phyloP scores from a whole-genome alignment of 345 rosid species.

The Jatropha curcas region DNA sequence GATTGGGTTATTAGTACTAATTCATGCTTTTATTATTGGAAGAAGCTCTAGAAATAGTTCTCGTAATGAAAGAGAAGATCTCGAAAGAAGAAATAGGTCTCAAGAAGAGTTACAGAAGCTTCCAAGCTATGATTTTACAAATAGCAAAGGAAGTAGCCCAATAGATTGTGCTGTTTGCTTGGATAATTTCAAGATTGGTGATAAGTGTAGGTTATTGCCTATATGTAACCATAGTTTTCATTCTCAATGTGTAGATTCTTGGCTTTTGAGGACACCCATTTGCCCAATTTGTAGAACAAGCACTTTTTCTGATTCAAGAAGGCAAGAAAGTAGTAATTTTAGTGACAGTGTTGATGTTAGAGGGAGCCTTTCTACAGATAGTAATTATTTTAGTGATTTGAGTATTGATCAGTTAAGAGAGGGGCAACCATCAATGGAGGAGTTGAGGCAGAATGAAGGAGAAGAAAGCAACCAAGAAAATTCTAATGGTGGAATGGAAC shows the following conservation, averaged over 20 bases:
- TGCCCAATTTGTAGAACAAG: slow-evolving; percentile 62
- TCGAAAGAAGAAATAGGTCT: slow-evolving; percentile 35
- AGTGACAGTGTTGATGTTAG: slow-evolving; percentile 21
- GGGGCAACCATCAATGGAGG: background rate
- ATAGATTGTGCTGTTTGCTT: slow-evolving; percentile 61
- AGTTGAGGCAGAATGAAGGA: slow-evolving; percentile 5
- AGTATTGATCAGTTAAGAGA: slow-evolving; percentile 8
- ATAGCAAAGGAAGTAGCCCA: slow-evolving; percentile 36
- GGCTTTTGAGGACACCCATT: slow-evolving; percentile 55
- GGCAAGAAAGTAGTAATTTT: slow-evolving; percentile 24
- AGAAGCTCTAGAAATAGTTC: slow-evolving; percentile 28
- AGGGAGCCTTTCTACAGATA: background rate
- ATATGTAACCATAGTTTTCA: slow-evolving; percentile 59
- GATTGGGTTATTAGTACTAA: slow-evolving; percentile 38
- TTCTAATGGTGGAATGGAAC: no score
- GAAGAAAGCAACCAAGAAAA: background rate
- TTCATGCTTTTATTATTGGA: slow-evolving; percentile 46
- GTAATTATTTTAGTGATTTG: slow-evolving; percentile 17
- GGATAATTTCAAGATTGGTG: slow-evolving; percentile 52
- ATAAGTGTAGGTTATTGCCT: slow-evolving; percentile 57
- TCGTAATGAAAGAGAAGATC: background rate
- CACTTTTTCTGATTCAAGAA: slow-evolving; percentile 32
- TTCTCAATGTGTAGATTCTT: slow-evolving; percentile 48
- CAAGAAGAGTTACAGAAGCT: slow-evolving; percentile 53
- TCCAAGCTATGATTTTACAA: slow-evolving; percentile 49